These are phyloP conservation scores for Apocynum venetum DNA, from an alignment of 257 asterid species.

Conservation along the genomic window DNA sequence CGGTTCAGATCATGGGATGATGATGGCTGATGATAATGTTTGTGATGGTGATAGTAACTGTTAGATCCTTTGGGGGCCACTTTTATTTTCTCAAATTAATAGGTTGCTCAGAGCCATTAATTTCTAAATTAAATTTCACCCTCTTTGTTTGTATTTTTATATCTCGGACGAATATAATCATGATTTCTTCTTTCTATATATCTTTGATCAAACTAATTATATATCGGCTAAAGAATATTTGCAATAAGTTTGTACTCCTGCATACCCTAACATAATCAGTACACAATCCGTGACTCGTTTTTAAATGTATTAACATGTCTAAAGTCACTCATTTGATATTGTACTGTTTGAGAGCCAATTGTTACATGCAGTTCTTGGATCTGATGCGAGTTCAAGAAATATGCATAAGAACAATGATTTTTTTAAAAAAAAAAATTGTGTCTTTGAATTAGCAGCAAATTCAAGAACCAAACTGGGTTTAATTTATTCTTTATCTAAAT, in stretches of 20 bases:
- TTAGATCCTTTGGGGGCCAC: constrained; percentile 8
- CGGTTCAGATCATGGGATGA: constrained; percentile 17
- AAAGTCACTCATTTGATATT: too few species aligned
- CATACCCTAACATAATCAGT: too few species aligned
- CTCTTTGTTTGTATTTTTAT: background rate
- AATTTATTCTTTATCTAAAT: background rate
- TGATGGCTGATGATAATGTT: constrained; percentile 3
- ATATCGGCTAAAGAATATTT: too few species aligned
- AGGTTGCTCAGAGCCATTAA: background rate
- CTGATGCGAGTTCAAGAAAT: background rate
- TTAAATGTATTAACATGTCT: too few species aligned
- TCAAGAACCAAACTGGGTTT: background rate
- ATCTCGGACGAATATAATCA: background rate
- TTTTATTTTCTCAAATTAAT: constrained; percentile 11
- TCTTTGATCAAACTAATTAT: too few species aligned
- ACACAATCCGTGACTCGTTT: too few species aligned
- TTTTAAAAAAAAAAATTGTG: too few species aligned
- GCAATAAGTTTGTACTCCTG: too few species aligned
- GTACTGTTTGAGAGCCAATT: background rate
- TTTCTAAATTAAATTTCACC: background rate
- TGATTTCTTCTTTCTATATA: background rate
- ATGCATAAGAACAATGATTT: background rate
- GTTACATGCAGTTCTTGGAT: too few species aligned
- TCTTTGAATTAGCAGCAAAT: background rate
- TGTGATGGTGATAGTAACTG: constrained; percentile 18